Percentiles rank a stretch among this genome's conserved stretches.
phyloP scores from a whole-genome alignment of 768 basidiomycete genomes.

The Collybiopsis luxurians region DNA sequence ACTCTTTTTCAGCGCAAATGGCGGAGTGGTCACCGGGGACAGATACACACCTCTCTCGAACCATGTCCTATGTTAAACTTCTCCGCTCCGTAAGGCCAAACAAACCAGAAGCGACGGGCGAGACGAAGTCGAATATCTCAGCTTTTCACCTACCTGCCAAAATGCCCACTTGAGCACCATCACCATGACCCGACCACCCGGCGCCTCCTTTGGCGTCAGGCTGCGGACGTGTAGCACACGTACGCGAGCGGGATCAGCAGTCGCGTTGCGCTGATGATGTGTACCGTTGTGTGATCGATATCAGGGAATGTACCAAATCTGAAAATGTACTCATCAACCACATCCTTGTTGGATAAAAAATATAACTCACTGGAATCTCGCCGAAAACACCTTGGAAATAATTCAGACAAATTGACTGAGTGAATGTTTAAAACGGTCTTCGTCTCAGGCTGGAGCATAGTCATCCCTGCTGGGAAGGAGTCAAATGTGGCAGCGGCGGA shows the following conservation, averaged over 20 bases:
- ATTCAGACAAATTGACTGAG: too few relatives aligned
- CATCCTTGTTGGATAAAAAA: too few relatives aligned
- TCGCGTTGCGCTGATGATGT: constrained; percentile 81
- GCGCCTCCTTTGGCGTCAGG: constrained; percentile 90
- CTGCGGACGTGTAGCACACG: constrained; percentile 92
- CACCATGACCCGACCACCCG: constrained; percentile 90
- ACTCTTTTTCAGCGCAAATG: constrained; percentile 60
- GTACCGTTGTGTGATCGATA: too few relatives aligned
- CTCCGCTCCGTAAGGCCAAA: constrained; percentile 89
- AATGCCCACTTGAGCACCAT: constrained; percentile 80
- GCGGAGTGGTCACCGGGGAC: constrained; percentile 86
- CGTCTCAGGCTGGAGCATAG: too few relatives aligned
- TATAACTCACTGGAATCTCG: too few relatives aligned
- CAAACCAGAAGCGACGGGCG: constrained; percentile 94
- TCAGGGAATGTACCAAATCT: too few relatives aligned
- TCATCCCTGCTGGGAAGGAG: too few relatives aligned
- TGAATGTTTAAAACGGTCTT: too few relatives aligned
- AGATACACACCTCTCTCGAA: constrained; percentile 67
- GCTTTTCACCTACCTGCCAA: constrained; percentile 39
- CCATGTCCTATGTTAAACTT: constrained; percentile 97
- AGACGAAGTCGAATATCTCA: constrained; percentile 77
- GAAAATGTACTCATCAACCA: too few relatives aligned
- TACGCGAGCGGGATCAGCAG: constrained; percentile 85
- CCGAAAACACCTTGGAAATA: too few relatives aligned
- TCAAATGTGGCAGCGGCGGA: too few relatives aligned